Base-by-base conservation (phyloP, 176 grass and related monocot genomes). In the Avena insularis region DNA sequence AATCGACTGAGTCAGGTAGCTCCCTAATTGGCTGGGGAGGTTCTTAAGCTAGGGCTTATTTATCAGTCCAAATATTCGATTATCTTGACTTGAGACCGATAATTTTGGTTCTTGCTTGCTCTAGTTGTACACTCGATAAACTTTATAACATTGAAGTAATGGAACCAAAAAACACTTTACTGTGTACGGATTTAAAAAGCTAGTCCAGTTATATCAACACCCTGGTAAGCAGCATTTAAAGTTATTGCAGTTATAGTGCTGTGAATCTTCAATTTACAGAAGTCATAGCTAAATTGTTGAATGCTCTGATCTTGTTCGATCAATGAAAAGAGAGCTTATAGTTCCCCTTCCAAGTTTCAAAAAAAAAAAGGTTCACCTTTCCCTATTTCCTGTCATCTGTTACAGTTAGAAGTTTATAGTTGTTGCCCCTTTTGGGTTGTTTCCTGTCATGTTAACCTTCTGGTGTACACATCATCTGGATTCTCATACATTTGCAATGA, bases 1-100 rank as follows among this genome's bases (percentile, higher is more conserved):
- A 36, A 21, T 53, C 7, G 23, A 47, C 88, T 72, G 83, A 13
- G n/a, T 82, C 66, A n/a, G 50, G 19, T 82, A 16, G 78, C 20
- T 27, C 14, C 33, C 7, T 53, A 62, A 86, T 82, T 77, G 51
- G 63, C 38, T 35, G 13, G 51, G 51, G 51, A 13, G 6, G 13
- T 16, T 16, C 14, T 16, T 54, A 16, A 54, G 51, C 51, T 3
- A 54, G 14, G 49, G 49, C 49, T 51, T 51, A 51, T 51, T 51
- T 51, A 51, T 13, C 49, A 51, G 43, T 38, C 46, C 64, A 61
- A 71, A 29, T 46, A 25, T 77, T 83, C 17, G 3, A 2, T 47
- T 10, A 12, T 67, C 15, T 45, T 15, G 47, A 63, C 69, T 48
- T 33, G 49, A 17, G 36, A 12, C 71, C 2, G 43, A 48, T 23